Base-by-base conservation (phyloP, 495 filamentous ascomycete species). In the Podospora comata region DNA sequence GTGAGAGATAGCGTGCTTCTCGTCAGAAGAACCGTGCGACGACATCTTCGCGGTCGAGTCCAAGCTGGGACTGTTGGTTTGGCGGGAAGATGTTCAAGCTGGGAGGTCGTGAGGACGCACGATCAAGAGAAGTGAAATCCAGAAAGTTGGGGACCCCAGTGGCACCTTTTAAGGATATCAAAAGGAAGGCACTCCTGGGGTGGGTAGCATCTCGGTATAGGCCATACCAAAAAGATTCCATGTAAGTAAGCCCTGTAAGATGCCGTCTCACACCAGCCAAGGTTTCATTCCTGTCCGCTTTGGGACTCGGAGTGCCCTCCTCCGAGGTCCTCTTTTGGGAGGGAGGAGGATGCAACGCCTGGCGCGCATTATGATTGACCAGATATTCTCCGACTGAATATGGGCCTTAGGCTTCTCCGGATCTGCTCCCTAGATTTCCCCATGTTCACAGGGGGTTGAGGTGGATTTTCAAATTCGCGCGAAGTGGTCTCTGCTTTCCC, bases 1-100 rank as follows among this genome's bases (percentile, higher is more conserved):
- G 62, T 70, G 62, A 56, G 69, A 34, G 55, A 44, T 64, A 15
- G 54, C 26, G 4, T 62, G 62, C 74, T 77, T 77, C 70, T 77
- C 75, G 16, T 76, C 68, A 13, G 75, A 65, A 16, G 74, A 76
- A 39, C 65, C 72, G 74, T 72, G 70, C 4, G 75, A 77, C 74
- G 75, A 77, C 75, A 77, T 77, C 32, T 69, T 75, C n/a, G 56
- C 64, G 57, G 39, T 59, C 18, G 2, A 48, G 53, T 64, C 58
- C 62, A 7, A 27, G n/a, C 9, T 7, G 18, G 9, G 11, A 48
- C 54, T 18, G 23, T 23, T 23, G 54, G 20, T 16, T 19, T 61
- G 59, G 13, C 61, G 61, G 18, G n/a, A 61, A 48, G 55, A 61
- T 9, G 30, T 32, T 32, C 53, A 57, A 62, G 27, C 15, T 60